Base-by-base conservation (phyloP, 1,284 basidiomycete species). In the Sanghuangporus weigelae region DNA sequence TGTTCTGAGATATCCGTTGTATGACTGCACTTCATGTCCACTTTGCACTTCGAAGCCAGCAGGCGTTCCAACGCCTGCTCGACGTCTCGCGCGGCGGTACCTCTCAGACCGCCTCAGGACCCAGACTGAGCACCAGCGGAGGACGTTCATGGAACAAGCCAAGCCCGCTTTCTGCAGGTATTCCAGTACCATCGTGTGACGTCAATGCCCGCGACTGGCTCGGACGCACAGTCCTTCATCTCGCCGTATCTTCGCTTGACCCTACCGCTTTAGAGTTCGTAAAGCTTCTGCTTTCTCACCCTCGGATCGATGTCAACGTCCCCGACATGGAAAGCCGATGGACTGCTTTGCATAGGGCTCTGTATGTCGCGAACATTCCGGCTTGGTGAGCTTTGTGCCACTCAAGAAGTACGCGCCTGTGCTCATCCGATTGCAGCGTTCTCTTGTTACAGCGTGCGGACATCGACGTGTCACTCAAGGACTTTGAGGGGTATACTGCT, bases 311-410 rank as follows among this genome's bases (percentile, higher is more conserved):
- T 66, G 84, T 95, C 71, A 99, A 99, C 69, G 67, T 92, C 7
- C 78, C 81, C 63, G 96, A 99, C 74, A 74, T 74, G 61, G 96
- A 97, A 79, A 93, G 84, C 66, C 89, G 90, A 63, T 98, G 95
- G 89, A 97, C 95, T 0, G 84, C 96, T 1, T 79, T 99, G 21
- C 97, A 99, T 73, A 82, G 95, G 55, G 94, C 96, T 0, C 76
- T 98, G 64, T 99, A 97, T 73, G 76, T 80, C 36, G 95, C 93
- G 2, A 96, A 99, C 72, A 71, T 98, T 16, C 79, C 86, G 57
- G 86, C 87, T 36, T 93, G 90, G 76, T 89, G 68, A 69, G 84
- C 78, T 11, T 19, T 67, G 53, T 63, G 11, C 23, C 56, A 23
- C 44, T 55, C 11, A n/a, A 49, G 12, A n/a, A 49, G 12, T n/a